phyloP scores from a whole-genome alignment of 2,329 filamentous ascomycete genomes.

The Venturia asperata region DNA sequence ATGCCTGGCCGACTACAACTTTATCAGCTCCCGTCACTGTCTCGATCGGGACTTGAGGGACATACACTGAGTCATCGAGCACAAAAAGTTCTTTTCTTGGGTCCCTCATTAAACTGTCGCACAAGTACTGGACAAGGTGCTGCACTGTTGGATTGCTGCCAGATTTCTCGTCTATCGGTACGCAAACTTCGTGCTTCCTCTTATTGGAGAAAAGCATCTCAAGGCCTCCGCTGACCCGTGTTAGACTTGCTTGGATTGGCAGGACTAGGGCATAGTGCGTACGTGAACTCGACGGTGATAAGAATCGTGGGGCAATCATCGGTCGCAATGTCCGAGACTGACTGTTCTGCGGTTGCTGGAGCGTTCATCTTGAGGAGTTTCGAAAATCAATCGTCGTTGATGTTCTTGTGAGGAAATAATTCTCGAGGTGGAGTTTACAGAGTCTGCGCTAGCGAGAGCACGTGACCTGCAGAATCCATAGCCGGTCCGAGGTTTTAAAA shows the following conservation, averaged over 20 bases:
- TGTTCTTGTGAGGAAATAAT: neutral
- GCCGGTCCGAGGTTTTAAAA: neutral
- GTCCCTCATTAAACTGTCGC: slow-evolving; percentile 77
- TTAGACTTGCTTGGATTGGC: slow-evolving; percentile 22
- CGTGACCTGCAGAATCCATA: neutral
- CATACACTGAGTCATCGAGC: slow-evolving; percentile 79
- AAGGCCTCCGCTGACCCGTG: slow-evolving; percentile 65
- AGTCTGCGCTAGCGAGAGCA: neutral
- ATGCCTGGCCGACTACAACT: slow-evolving; percentile 76
- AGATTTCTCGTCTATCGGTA: slow-evolving; percentile 57
- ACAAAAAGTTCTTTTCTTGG: slow-evolving; percentile 82
- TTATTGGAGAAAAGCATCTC: slow-evolving; percentile 89
- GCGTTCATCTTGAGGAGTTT: neutral
- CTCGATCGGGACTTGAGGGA: slow-evolving; percentile 26
- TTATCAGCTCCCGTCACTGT: slow-evolving; percentile 23
- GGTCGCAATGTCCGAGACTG: neutral
- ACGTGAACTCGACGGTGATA: slow-evolving; percentile 71
- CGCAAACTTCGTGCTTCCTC: slow-evolving; percentile 60
- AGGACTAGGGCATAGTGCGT: slow-evolving; percentile 26
- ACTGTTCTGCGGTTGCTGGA: neutral
- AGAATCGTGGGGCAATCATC: slow-evolving; percentile 28
- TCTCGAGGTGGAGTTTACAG: neutral
- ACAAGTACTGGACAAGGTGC: slow-evolving; percentile 71
- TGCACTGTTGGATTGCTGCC: slow-evolving; percentile 61
- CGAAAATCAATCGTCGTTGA: neutral